Evolutionary conservation across 768 basidiomycete species (phyloP).

Genomic region (Kwoniella botswanensis): DNA sequence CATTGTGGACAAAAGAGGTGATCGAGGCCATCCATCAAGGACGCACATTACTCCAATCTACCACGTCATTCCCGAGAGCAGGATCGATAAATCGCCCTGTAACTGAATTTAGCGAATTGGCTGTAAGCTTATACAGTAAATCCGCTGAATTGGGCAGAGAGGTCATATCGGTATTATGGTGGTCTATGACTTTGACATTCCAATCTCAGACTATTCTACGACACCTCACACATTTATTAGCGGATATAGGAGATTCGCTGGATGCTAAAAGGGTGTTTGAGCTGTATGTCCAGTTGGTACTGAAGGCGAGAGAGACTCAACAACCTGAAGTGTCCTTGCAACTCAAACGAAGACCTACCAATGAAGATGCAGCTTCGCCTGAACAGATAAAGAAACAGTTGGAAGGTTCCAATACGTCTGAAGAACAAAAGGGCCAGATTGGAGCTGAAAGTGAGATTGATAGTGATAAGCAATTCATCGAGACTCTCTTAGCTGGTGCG

Average conservation of each 20-base stretch:
- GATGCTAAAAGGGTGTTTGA: slow-evolving; percentile 70
- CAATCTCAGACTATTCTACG: slow-evolving; percentile 84
- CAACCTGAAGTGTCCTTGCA: slow-evolving; percentile 55
- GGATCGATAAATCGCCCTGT: slow-evolving; percentile 78
- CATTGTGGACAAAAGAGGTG: slow-evolving; percentile 69
- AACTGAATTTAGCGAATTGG: slow-evolving; percentile 75
- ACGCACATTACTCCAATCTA: slow-evolving; percentile 68
- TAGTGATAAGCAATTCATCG: slow-evolving; percentile 73
- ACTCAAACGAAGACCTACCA: slow-evolving; percentile 47
- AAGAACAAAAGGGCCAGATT: slow-evolving; percentile 24
- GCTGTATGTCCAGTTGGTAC: slow-evolving; percentile 81
- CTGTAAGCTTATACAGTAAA: slow-evolving; percentile 30
- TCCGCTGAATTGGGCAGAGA: slow-evolving; percentile 22
- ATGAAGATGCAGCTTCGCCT: slow-evolving; percentile 33
- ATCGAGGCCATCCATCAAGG: slow-evolving; percentile 74
- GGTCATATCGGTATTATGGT: slow-evolving; percentile 74
- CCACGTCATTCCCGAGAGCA: slow-evolving; percentile 78
- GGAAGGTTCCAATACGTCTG: slow-evolving; percentile 4
- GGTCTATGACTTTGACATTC: slow-evolving; percentile 92
- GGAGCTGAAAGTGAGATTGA: slow-evolving; percentile 63
- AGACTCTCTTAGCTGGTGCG: slow-evolving; percentile 75
- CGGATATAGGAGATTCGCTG: slow-evolving; percentile 61
- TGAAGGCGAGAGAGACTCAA: slow-evolving; percentile 75
- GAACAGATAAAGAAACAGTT: slow-evolving; percentile 21
- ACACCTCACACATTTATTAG: slow-evolving; percentile 77